Conservation (phyloP, 202 grass and related monocot species). For the Setaria italica region DNA sequence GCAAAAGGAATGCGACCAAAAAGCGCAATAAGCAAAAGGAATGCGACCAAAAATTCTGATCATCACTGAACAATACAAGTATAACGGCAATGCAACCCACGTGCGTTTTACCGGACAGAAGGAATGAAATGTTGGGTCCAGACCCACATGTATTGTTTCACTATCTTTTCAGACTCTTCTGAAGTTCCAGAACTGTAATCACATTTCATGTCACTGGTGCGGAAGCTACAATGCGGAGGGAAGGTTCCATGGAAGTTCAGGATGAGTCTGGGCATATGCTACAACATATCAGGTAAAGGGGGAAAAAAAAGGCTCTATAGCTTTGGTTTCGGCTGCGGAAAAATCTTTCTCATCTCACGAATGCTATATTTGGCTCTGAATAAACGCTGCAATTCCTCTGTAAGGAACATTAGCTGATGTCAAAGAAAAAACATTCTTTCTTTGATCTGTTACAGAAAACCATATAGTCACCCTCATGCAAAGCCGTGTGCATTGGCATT, state of each 20-base stretch:
- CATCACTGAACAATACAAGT: too few species aligned
- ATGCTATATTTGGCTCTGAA: not conserved
- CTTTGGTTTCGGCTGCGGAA: not conserved
- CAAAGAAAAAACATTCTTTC: not conserved
- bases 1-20: too few species aligned
- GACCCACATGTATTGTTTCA: not conserved
- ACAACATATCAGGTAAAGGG: not conserved
- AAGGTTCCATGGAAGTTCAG: not conserved
- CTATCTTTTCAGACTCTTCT: not conserved
- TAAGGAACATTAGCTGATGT: not conserved
- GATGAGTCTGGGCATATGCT: not conserved
- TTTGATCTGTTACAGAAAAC: not conserved
- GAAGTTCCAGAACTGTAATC: conserved; percentile 7
- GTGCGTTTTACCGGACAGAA: too few species aligned
- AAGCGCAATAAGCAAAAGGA: too few species aligned
- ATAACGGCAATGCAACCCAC: not conserved
- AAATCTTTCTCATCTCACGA: conserved; percentile 9
- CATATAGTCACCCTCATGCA: not conserved
- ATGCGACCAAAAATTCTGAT: too few species aligned
- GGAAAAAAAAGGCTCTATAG: not conserved
- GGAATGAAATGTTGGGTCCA: not conserved
- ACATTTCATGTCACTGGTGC: conserved; percentile 5
- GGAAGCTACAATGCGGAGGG: not conserved
- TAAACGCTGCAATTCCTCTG: conserved; percentile 2
- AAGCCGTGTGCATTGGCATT: conserved; percentile 26